These are phyloP conservation scores for Yamadazyma aaseri DNA, from an alignment of 1,139 yeast species.

Conservation along the genomic window DNA sequence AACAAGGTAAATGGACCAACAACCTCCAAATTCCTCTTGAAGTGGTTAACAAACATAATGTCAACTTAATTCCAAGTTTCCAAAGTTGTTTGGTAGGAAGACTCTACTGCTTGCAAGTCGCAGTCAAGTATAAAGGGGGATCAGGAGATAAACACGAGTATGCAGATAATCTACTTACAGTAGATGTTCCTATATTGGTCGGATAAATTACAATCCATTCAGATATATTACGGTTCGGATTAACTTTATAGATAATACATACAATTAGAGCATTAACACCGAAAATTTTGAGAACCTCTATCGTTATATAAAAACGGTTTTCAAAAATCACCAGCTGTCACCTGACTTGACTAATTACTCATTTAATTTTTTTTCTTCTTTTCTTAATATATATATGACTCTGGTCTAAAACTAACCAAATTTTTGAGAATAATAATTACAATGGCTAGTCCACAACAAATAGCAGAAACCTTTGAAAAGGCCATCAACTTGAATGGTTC, in stretches of 20 bases:
- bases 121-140: constrained; percentile 40
- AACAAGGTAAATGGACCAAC: constrained; percentile 29
- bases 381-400: constrained; percentile 9
- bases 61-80: constrained; percentile 42
- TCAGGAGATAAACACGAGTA: constrained; percentile 34
- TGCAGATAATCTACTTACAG: constrained; percentile 33
- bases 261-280: neutral
- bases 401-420: no score
- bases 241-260: neutral
- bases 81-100: constrained; percentile 47
- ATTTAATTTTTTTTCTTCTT: constrained; percentile 2
- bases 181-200: constrained; percentile 44
- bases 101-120: constrained; percentile 40
- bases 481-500: constrained; percentile 52
- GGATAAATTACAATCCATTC: no score
- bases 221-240: no score
- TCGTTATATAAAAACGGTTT: neutral
- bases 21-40: constrained; percentile 30
- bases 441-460: constrained; percentile 73
- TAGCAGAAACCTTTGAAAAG: constrained; percentile 57
- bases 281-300: no score
- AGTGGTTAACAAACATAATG: constrained; percentile 36
- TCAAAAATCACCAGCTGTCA: constrained; percentile 3
- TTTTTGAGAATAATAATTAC: no score
- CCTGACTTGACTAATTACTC: constrained; percentile 6